A percentile compares a stretch with the other conserved stretches of the same genome.
Conservation (phyloP, 2,329 filamentous ascomycete species). For the Penicillium griseofulvum region DNA sequence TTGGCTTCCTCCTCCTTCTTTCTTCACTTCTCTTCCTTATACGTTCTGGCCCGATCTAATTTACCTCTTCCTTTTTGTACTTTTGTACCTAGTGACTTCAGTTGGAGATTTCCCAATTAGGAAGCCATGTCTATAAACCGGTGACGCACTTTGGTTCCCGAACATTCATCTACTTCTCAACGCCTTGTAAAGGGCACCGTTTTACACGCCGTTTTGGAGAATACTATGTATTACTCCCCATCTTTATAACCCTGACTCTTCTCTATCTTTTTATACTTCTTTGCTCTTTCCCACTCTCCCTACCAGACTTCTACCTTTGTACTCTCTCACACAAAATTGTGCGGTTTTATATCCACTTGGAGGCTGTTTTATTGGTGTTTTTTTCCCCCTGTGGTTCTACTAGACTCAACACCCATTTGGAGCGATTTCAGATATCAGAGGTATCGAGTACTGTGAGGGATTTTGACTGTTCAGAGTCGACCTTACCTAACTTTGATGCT, state of each 20-base stretch:
- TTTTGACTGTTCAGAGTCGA: neutral
- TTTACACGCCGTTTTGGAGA: neutral
- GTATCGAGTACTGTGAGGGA: slow-evolving; percentile 13
- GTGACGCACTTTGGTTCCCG: slow-evolving; percentile 19
- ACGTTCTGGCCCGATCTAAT: slow-evolving; percentile 6
- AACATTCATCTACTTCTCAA: slow-evolving; percentile 8
- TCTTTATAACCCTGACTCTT: slow-evolving; percentile 1
- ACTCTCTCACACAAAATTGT: neutral
- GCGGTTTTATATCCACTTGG: neutral
- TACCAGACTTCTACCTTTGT: neutral
- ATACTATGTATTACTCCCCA: neutral
- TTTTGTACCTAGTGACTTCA: neutral
- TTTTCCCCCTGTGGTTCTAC: neutral
- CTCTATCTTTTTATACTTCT: neutral
- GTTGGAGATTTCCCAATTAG: slow-evolving; percentile 10
- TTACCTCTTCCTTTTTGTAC: neutral
- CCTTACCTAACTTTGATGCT: slow-evolving; percentile 14
- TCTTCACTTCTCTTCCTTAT: neutral
- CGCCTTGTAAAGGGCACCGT: slow-evolving; percentile 2
- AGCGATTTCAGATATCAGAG: neutral
- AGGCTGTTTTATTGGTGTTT: neutral
- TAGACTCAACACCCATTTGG: neutral
- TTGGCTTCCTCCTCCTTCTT: neutral
- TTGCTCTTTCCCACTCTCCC: slow-evolving; percentile 3
- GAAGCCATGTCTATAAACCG: slow-evolving; percentile 16